Evolutionary conservation across 495 filamentous ascomycete genomes (phyloP).

Genomic region (Neurospora sp.): DNA sequence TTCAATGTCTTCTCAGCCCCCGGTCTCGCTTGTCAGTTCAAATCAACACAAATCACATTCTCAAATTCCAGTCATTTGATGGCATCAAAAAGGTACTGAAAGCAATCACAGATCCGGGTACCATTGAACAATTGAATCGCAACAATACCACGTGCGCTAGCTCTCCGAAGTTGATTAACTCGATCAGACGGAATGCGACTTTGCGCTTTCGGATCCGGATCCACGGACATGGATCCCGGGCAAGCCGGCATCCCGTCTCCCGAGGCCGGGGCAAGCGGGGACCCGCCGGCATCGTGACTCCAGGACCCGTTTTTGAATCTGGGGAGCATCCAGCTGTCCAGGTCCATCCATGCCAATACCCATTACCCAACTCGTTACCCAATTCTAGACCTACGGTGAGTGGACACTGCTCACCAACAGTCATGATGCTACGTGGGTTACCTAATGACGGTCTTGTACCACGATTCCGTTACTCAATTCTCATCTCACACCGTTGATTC

Average conservation of each 20-base stretch:
- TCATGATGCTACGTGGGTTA: not conserved
- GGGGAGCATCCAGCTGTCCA: not conserved
- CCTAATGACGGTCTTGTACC: not conserved
- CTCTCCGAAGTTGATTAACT: not conserved
- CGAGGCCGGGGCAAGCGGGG: not conserved
- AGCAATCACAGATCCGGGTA: not conserved
- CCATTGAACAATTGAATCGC: not conserved
- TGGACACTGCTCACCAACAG: not conserved
- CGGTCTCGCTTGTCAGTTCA: not conserved
- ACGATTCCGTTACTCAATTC: not conserved
- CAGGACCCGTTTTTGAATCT: not conserved
- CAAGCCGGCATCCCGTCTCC: slow-evolving; percentile 4
- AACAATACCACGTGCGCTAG: not conserved
- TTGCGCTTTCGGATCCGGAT: not conserved
- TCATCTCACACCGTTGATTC: not conserved
- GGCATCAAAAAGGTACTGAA: not conserved
- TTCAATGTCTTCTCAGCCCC: not conserved
- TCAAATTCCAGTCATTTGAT: not conserved
- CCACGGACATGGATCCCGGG: not conserved
- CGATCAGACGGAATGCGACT: not conserved
- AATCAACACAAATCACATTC: not conserved
- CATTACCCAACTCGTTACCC: not conserved
- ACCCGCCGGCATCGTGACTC: not conserved
- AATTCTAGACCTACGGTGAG: not conserved
- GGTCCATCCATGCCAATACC: not conserved